Evolutionary conservation across 1,284 basidiomycete genomes (phyloP).

Genomic region (Anthracocystis panici-leucophaei): DNA sequence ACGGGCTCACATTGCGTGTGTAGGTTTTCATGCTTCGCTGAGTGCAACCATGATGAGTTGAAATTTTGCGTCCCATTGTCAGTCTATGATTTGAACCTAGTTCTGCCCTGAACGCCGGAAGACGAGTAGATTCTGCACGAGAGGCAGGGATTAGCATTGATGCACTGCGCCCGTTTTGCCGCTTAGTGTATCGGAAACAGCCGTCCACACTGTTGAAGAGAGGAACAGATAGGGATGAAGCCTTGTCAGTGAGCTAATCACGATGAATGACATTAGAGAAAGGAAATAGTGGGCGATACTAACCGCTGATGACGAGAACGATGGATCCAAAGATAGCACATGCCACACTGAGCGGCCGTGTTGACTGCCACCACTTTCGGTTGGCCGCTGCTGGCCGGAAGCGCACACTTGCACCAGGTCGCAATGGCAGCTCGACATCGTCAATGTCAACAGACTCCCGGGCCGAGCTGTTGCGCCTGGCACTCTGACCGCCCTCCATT

Average conservation of each 20-base stretch:
- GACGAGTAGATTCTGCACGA: neutral
- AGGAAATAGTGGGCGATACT: neutral
- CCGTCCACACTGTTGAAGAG: slow-evolving; percentile 42
- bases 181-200: slow-evolving; percentile 41
- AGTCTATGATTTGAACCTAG: neutral
- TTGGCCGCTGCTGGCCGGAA: slow-evolving; percentile 52
- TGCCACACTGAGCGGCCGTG: slow-evolving; percentile 61
- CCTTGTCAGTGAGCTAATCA: slow-evolving; percentile 4
- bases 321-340: slow-evolving; percentile 65
- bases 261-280: too few relatives aligned
- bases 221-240: neutral
- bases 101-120: neutral
- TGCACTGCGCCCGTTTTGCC: slow-evolving; percentile 53
- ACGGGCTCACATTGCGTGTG: slow-evolving; percentile 1
- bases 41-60: neutral
- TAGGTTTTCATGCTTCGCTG: neutral
- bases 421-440: slow-evolving; percentile 64
- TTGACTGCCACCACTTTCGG: slow-evolving; percentile 66
- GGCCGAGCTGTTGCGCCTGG: slow-evolving; percentile 4
- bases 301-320: slow-evolving; percentile 61
- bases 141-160: slow-evolving; percentile 28
- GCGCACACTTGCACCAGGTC: slow-evolving; percentile 59
- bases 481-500: slow-evolving; percentile 35
- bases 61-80: neutral
- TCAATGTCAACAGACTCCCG: slow-evolving; percentile 52